Evolutionary conservation across 176 grass and related monocot species (phyloP).

Genomic region (Carex pumila): DNA sequence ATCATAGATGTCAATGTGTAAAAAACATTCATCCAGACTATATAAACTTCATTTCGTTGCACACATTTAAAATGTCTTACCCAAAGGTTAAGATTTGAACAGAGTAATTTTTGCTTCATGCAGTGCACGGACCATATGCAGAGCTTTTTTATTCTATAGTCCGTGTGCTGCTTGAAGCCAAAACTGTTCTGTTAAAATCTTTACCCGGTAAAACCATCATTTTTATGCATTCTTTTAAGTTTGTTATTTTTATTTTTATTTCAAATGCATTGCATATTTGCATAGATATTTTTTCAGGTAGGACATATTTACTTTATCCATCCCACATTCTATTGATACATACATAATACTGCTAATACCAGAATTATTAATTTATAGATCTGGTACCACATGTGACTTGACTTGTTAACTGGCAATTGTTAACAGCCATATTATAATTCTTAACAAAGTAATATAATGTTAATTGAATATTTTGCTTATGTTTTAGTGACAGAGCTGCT

Average conservation of each 20-base stretch:
- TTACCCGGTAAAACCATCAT: background rate
- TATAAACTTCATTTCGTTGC: background rate
- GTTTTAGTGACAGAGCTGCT: slow-evolving; percentile 52
- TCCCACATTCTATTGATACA: background rate
- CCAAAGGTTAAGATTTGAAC: background rate
- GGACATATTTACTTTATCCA: background rate
- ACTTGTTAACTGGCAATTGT: background rate
- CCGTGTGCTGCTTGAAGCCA: too few species aligned
- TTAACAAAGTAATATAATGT: background rate
- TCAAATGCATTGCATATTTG: too few species aligned
- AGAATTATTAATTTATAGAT: background rate
- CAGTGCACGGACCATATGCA: too few species aligned
- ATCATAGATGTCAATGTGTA: background rate
- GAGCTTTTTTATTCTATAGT: too few species aligned
- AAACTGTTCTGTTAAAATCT: too few species aligned
- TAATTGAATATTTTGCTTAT: background rate
- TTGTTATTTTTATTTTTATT: too few species aligned
- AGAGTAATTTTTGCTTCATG: too few species aligned
- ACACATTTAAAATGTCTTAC: background rate
- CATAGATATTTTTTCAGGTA: background rate
- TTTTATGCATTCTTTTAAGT: too few species aligned
- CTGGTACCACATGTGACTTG: background rate
- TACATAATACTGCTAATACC: background rate
- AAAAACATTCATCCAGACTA: background rate
- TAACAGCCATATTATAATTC: background rate